Base-by-base conservation (phyloP, 306 rosid genomes). In the Prunus armeniaca region DNA sequence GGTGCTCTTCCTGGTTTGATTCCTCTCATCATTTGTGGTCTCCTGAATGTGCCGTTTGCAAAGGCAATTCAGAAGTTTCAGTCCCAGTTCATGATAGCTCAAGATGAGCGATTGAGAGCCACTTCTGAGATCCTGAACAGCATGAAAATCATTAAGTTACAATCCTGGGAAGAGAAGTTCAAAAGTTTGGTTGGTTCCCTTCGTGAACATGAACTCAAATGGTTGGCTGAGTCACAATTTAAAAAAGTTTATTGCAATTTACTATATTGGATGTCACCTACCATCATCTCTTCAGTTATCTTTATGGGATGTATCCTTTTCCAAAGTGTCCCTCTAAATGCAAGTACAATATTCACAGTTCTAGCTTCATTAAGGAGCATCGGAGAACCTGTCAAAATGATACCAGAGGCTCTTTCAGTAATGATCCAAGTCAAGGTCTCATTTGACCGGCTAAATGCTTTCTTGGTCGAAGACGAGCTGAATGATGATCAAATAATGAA, bases 161-260 rank as follows among this genome's bases (percentile, higher is more conserved):
- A 93, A 58, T 93, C 97, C 0, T 93, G 98, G 98, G 97, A 87
- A 69, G 92, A 86, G 3, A 88, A 89, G 9, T 93, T 93, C 74
- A 87, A 86, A 77, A 78, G 19, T 55, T 30, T 76, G 57, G 75
- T 91, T 0, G 83, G 88, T 64, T 82, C 87, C 2, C 80, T 77
- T 20, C 84, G 96, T 0, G 88, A 79, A 6, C 65, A 65, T 14
- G 97, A 93, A 75, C 86, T 93, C 79, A 80, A 78, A 81, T 91
- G 93, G 92, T 82, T 91, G 75, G 46, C 86, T 38, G 84, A 84
- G 54, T 57, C 80, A 5, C 93, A 88, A 28, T 51, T 82, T 2
- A 27, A 51, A 62, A 91, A 83, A 78, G 87, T 77, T 71, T 57
- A 28, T 58, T 76, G 69, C 2, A 76, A 92, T 69, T 19, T 88